These are phyloP conservation scores for Xylaria sp. DNA, from an alignment of 2,329 filamentous ascomycete genomes.

Conservation along the genomic window DNA sequence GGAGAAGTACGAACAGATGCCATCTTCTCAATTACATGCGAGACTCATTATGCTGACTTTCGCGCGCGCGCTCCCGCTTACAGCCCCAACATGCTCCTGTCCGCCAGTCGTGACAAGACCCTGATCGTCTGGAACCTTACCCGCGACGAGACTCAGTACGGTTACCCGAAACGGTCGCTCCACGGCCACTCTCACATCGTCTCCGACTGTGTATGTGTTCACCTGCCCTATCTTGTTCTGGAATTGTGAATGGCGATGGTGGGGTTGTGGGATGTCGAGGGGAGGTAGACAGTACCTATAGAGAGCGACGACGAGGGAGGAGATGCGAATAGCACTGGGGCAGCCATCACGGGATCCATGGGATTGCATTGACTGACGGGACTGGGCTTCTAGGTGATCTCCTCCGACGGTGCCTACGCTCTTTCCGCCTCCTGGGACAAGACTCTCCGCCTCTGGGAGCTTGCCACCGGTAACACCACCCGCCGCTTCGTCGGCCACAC, in stretches of 20 bases:
- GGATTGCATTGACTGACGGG: constrained; percentile 25
- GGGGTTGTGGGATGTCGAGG: not conserved
- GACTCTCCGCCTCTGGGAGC: constrained; percentile 99
- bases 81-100: constrained; percentile 99
- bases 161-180: constrained; percentile 98
- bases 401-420: constrained; percentile 97
- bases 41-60: constrained; percentile 24
- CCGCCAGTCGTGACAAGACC: constrained; percentile 94
- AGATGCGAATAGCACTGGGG: not conserved
- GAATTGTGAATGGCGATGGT: not conserved
- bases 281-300: not conserved
- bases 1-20: constrained; percentile 72
- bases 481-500: constrained; percentile 98
- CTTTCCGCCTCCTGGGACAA: constrained; percentile 99
- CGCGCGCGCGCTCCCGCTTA: constrained; percentile 13
- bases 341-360: constrained; percentile 2
- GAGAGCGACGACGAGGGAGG: not conserved
- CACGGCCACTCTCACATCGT: constrained; percentile 99
- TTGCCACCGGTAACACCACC: constrained; percentile 93
- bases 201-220: constrained; percentile 90
- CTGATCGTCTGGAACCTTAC: constrained; percentile 99
- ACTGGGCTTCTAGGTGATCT: constrained; percentile 71
- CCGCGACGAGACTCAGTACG: constrained; percentile 96
- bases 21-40: constrained; percentile 3
- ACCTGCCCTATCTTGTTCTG: not conserved